Percentiles rank a stretch among this genome's conserved stretches.
Evolutionary conservation across 2,329 filamentous ascomycete genomes (phyloP).

Genomic region (Dactylella cylindrospora): DNA sequence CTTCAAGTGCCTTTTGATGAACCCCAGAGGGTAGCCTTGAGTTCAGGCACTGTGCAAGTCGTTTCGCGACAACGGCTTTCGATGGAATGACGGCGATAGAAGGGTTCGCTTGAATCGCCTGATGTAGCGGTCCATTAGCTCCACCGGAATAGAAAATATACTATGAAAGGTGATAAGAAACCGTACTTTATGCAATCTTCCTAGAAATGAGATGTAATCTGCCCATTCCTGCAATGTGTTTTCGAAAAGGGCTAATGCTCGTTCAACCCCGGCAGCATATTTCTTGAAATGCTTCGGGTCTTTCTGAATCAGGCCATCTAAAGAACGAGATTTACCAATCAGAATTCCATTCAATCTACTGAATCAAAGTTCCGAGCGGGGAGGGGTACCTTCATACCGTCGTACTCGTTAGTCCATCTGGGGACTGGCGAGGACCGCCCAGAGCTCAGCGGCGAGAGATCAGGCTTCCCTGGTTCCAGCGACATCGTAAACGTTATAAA

Average conservation of each 20-base stretch:
- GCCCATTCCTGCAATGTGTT: slow-evolving; percentile 91
- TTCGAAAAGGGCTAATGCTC: slow-evolving; percentile 85
- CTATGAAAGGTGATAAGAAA: background rate
- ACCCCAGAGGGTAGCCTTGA: slow-evolving; percentile 91
- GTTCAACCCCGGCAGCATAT: slow-evolving; percentile 85
- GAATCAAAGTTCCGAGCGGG: background rate
- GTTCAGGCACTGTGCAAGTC: slow-evolving; percentile 91
- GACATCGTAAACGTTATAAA: slow-evolving; percentile 15
- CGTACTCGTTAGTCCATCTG: slow-evolving; percentile 39
- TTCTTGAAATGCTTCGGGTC: slow-evolving; percentile 71
- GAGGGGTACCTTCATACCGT: slow-evolving; percentile 28
- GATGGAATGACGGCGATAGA: slow-evolving; percentile 73
- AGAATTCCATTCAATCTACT: background rate
- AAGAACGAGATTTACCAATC: background rate
- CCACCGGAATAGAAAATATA: background rate
- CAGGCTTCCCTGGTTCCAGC: slow-evolving; percentile 27
- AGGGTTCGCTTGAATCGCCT: slow-evolving; percentile 87
- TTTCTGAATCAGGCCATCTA: slow-evolving; percentile 55
- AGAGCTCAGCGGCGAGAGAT: slow-evolving; percentile 41
- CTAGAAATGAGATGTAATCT: slow-evolving; percentile 97
- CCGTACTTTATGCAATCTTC: slow-evolving; percentile 78
- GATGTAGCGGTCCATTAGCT: slow-evolving; percentile 9
- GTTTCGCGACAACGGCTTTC: slow-evolving; percentile 80
- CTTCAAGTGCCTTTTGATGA: slow-evolving; percentile 93
- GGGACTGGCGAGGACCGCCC: slow-evolving; percentile 41